Evolutionary conservation across 179 eudicot species (phyloP), one percentile per base, ranked within the genome.

Genomic region (Silene vulgaris): DNA sequence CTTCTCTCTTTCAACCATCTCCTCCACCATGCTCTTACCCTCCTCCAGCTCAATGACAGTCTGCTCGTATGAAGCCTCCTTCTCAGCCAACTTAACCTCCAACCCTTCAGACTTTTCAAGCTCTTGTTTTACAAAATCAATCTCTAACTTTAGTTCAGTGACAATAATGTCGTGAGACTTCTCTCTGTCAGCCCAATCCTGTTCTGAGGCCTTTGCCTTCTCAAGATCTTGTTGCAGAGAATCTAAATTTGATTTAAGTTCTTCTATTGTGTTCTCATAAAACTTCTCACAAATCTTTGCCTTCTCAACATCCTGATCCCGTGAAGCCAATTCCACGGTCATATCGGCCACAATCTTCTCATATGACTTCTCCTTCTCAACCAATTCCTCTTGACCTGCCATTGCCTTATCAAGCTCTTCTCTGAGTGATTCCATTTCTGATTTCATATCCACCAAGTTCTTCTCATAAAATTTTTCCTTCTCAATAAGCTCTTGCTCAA

Each of bases 381-480:
- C 56, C 56, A 82, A 56, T 16, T 68, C 80, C 72, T 74, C 69
- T 70, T 84, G 80, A 75, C 20, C 16, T 28, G 73, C 29, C 68
- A 71, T 79, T 4, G 79, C 73, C 67, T 82, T 74, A 61, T 74
- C 75, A 77, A 84, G 83, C 79, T 84, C 83, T 50, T 71, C 69
- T 65, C 73, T 79, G 4, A 81, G 50, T 45, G 68, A 76, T 29
- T 65, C 77, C 16, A 75, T 21, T 76, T 82, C 85, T 8, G 75
- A 79, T 45, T 82, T 81, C 75, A 82, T 16, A 37, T 79, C 82
- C 28, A 78, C 86, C 70, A 79, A 71, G 71, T 82, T 79, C 74
- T 72, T 79, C 68, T 79, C 87, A 71, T 71, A 52, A 20, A 79
- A 48, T 29, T 76, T 81, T 19, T 79, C 85, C 71, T 52, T 77